phyloP scores from a whole-genome alignment of 2,329 filamentous ascomycete genomes.

The Dactylellina sp. region DNA sequence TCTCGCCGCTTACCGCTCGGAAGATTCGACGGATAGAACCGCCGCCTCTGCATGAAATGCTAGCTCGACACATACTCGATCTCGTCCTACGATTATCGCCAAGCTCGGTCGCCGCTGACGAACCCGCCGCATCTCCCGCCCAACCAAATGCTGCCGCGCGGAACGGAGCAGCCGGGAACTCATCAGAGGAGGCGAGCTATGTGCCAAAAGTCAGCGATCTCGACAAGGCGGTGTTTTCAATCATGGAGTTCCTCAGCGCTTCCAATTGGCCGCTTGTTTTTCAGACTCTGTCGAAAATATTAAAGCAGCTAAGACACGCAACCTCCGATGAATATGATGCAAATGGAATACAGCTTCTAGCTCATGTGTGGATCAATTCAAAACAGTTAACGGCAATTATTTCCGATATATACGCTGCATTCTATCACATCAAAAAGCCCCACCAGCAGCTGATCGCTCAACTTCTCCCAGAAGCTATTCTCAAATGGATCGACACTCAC shows the following conservation, averaged over 20 bases:
- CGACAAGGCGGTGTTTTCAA: conserved; percentile 59
- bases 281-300: conserved; percentile 59
- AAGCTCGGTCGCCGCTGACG: conserved; percentile 48
- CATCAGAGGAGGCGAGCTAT: conserved; percentile 55
- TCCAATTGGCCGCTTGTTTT: conserved; percentile 72
- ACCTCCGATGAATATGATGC: conserved; percentile 59
- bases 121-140: conserved; percentile 37
- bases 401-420: conserved; percentile 75
- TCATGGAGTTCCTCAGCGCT: conserved; percentile 74
- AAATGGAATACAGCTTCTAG: conserved; percentile 69
- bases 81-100: conserved; percentile 59
- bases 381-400: conserved; percentile 73
- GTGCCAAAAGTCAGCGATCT: conserved; percentile 58
- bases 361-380: conserved; percentile 74
- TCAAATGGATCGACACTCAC: conserved; percentile 74
- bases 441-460: conserved; percentile 75
- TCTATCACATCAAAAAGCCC: conserved; percentile 73
- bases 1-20: conserved; percentile 48
- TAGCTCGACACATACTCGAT: conserved; percentile 60
- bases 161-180: conserved; percentile 33
- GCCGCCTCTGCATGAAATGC: conserved; percentile 59
- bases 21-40: conserved; percentile 58
- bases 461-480: conserved; percentile 73
- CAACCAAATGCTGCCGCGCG: conserved; percentile 28
- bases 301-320: conserved; percentile 58